Conservation (phyloP, 306 rosid species). For the Heteromeles arbutifolia region DNA sequence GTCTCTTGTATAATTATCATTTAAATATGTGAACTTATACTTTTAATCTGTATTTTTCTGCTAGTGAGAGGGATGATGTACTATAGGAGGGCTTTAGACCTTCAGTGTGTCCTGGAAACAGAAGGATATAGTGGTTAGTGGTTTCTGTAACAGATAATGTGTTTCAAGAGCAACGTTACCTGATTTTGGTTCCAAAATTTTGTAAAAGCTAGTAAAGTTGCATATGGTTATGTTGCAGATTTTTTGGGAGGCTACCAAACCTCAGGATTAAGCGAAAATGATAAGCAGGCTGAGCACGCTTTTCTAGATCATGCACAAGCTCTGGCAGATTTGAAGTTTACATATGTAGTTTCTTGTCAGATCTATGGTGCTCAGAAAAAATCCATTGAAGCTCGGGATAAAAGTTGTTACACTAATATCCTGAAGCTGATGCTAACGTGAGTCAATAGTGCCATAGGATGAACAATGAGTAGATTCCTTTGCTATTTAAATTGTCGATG, state of each 20-base stretch:
- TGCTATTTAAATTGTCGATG: slow-evolving; percentile 8
- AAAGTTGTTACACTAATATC: slow-evolving; percentile 56
- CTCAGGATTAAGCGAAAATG: slow-evolving; percentile 9
- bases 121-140: slow-evolving; percentile 57
- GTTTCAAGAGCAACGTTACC: slow-evolving; percentile 1
- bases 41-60: slow-evolving; percentile 17
- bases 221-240: slow-evolving; percentile 34
- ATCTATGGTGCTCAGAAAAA: slow-evolving; percentile 71
- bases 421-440: slow-evolving; percentile 78
- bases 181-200: slow-evolving; percentile 2
- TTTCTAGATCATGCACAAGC: slow-evolving; percentile 52
- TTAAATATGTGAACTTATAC: slow-evolving; percentile 9
- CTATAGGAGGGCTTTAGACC: slow-evolving; percentile 59
- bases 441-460: slow-evolving; percentile 31
- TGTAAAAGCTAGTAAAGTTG: not conserved
- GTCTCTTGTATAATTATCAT: slow-evolving; percentile 6
- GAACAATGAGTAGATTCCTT: not conserved
- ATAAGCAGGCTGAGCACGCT: slow-evolving; percentile 18
- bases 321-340: slow-evolving; percentile 84
- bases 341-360: slow-evolving; percentile 95
- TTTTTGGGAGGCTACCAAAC: slow-evolving; percentile 36
- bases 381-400: slow-evolving; percentile 41
- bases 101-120: slow-evolving; percentile 65
- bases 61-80: slow-evolving; percentile 99
- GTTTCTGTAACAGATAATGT: slow-evolving; percentile 8